Base-by-base conservation (phyloP, 2,329 filamentous ascomycete genomes). In the Alternaria sp. region DNA sequence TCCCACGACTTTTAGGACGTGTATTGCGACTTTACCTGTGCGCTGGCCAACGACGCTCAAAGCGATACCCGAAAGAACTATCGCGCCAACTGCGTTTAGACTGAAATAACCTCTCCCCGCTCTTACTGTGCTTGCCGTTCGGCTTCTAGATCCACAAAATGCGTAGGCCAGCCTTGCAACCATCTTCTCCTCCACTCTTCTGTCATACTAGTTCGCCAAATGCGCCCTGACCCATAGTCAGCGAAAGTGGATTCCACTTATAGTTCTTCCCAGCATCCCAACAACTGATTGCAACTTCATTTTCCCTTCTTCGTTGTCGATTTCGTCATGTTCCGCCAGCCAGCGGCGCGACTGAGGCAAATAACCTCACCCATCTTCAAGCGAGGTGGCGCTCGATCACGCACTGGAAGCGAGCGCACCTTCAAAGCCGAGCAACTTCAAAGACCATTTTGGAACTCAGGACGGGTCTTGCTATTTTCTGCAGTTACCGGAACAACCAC, bases 401-500 rank as follows among this genome's bases (percentile, higher is more conserved):
- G 71, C 60, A 72, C 67, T 58, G 68, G 71, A 70, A 61, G 71
- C 60, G 74, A 74, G 45, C 69, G 71, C 15, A 57, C 63, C n/a
- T 63, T 69, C 61, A 74, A 63, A 56, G 49, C 71, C 21, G 66
- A 58, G 23, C 30, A 46, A 33, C 53, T 66, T 15, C 74, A 71
- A 41, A 75, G 69, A 41, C 70, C 77, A 2, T 84, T 84, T 63
- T 84, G 82, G 85, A 84, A 81, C 3, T 83, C 84, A 3, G 76
- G 80, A 18, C 80, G 83, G 46, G 84, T 83, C 5, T 63, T 87
- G 3, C 74, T 87, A 15, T 76, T 85, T 50, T 82, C 84, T 51
- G 81, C 82, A 26, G 82, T 86, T 53, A 84, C 85, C 18, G 84
- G 83, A 26, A 82, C 83, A 11, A 71, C 85, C n/a, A 83, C 86